These are phyloP conservation scores for Anthracocystis panici-leucophaei DNA, from an alignment of 1,284 basidiomycete genomes.

Conservation along the genomic window DNA sequence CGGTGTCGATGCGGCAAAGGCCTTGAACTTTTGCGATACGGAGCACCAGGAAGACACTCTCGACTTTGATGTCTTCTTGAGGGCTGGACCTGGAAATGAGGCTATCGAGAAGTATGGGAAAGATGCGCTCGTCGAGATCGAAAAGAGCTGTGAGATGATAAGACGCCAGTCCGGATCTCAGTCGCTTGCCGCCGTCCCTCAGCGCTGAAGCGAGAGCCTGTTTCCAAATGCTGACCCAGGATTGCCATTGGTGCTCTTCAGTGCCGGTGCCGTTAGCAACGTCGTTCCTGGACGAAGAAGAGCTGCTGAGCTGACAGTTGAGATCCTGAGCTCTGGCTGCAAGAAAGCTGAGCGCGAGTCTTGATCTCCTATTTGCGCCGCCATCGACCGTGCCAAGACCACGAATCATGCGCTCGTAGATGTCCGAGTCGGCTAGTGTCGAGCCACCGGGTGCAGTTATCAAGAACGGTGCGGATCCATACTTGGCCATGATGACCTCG, in stretches of 20 bases:
- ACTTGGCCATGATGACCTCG: slow-evolving; percentile 43
- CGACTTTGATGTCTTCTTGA: slow-evolving; percentile 28
- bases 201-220: slow-evolving; percentile 23
- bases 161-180: slow-evolving; percentile 49
- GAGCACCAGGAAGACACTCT: slow-evolving; percentile 44
- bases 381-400: slow-evolving; percentile 48
- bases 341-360: slow-evolving; percentile 38
- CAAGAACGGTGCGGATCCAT: slow-evolving; percentile 43
- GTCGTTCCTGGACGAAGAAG: slow-evolving; percentile 7
- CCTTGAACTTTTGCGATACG: slow-evolving; percentile 43
- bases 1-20: slow-evolving; percentile 34
- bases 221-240: slow-evolving; percentile 37
- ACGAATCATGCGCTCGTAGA: slow-evolving; percentile 51
- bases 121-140: slow-evolving; percentile 40
- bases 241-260: slow-evolving; percentile 16
- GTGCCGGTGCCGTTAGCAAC: neutral
- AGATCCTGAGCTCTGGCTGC: slow-evolving; percentile 31
- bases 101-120: slow-evolving; percentile 34
- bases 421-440: slow-evolving; percentile 12
- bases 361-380: slow-evolving; percentile 38
- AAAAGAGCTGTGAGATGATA: slow-evolving; percentile 45
- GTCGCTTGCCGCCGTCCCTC: slow-evolving; percentile 36
- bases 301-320: slow-evolving; percentile 13
- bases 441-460: slow-evolving; percentile 12
- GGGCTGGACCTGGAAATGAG: slow-evolving; percentile 14